Base-by-base conservation (phyloP, 2,329 filamentous ascomycete genomes). In the Magnaporthiopsis poae region DNA sequence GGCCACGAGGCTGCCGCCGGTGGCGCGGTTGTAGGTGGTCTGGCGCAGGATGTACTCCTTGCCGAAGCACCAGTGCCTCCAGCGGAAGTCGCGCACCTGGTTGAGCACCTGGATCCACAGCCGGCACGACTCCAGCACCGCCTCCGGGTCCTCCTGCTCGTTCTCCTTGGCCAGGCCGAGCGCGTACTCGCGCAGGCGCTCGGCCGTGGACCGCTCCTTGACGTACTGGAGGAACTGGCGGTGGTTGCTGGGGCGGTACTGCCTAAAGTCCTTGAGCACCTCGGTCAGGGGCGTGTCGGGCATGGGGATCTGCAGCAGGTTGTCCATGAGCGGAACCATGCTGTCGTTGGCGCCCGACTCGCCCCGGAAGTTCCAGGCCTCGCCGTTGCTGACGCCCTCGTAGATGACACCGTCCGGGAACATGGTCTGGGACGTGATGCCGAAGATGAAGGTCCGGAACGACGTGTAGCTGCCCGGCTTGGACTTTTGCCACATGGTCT, bases 381-480 rank as follows among this genome's bases (percentile, higher is more conserved):
- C 75, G 68, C 78, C 77, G 68, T 89, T 86, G 70, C 88, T 88
- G 68, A 94, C 85, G 11, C 92, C 92, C 75, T 96, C 90, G 76
- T 97, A 97, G 62, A 96, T 79, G 9, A 97, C 94, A 11, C 94
- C 94, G 69, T 93, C 82, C 11, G 93, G 93, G 77, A 97, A 97
- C 92, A 97, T 96, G 73, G 87, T 89, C 78, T 97, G 93, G 63
- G 86, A 90, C 1, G 92, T 96, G 77, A 97, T 96, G 72, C 94
- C 94, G 74, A 96, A 96, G 80, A 97, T 97, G 81, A 97, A 97
- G 13, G 94, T 96, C 60, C 93, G 90, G 85, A 96, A 97, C 71
- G 86, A 89, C 68, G 90, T 91, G 79, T 97, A 97, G 71, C 92
- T 86, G 25, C 84, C 83, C 2, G 93, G 93, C 72, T 90, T 90